Evolutionary conservation across 2,329 filamentous ascomycete genomes (phyloP), one percentile per base, ranked within the genome.

Genomic region (Calonectria hongkongensis): DNA sequence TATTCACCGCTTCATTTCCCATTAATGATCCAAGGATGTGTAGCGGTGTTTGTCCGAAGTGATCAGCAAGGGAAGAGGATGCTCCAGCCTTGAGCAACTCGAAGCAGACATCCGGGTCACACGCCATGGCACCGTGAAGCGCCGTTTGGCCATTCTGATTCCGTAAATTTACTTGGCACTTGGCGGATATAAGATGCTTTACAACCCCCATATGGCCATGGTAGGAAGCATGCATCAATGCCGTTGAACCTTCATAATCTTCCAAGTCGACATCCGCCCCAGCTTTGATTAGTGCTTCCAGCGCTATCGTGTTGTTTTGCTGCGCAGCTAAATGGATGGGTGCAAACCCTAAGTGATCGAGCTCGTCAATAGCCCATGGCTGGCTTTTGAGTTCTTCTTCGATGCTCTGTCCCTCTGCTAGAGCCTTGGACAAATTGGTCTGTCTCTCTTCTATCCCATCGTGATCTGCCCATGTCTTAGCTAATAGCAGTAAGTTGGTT

Each of bases 271-370:
- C 15, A 27, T 66, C 47, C 21, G 33, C 63, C 10, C 41, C 28
- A 7, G 63, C 63, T n/a, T 30, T 66, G 47, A 66, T 51, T 10
- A 66, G 63, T 3, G 33, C 47, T 12, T 54, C 47, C 2, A 66
- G 7, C 8, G 63, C 47, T 13, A 2, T 0, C 7, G 36, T 7
- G 33, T 51, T 16, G 36, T 54, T 54, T 2, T 2, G 21, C 28
- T 30, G 18, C 1, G 33, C 63, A 6, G 63, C 47, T 16, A 51
- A n/a, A 27, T 66, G 63, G 15, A 66, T 51, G 0, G 63, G 63
- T 13, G 47, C 63, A 1, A 41, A 25, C 4, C 63, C 63, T 10
- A 8, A n/a, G 18, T 54, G 27, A 16, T 66, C 63, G 2, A 54
- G 33, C 4, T 39, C 47, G 30, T 54, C 25, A 6, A 54, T 16